These are phyloP conservation scores for Naganishia vaughanmartiniae DNA, from an alignment of 768 basidiomycete genomes.

Conservation along the genomic window DNA sequence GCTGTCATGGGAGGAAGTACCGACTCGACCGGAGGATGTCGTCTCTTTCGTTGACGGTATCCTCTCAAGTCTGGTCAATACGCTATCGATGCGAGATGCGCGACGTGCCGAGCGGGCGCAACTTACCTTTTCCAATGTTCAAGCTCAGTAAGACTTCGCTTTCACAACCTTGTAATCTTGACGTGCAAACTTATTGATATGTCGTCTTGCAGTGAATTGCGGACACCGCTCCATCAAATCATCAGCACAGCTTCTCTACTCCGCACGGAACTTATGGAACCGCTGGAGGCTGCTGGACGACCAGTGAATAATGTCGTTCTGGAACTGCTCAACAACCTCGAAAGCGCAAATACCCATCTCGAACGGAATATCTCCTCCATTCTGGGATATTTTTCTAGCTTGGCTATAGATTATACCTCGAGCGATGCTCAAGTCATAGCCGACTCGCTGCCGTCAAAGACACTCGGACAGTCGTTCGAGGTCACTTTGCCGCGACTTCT, in stretches of 20 bases:
- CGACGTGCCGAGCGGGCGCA: slow-evolving; percentile 13
- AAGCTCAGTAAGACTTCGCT: slow-evolving; percentile 2
- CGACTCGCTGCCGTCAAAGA: neutral
- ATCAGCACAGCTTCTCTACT: slow-evolving; percentile 5
- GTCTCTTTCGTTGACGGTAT: neutral
- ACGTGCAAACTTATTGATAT: neutral
- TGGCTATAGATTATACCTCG: neutral
- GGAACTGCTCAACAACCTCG: slow-evolving; percentile 5
- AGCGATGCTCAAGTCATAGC: neutral
- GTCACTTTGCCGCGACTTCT: neutral
- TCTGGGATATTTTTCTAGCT: slow-evolving; percentile 9
- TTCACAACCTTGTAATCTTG: neutral
- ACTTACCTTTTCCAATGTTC: slow-evolving; percentile 9
- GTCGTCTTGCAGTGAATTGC: slow-evolving; percentile 3
- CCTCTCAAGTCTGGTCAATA: slow-evolving; percentile 4
- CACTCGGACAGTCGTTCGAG: neutral
- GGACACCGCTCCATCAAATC: slow-evolving; percentile 9
- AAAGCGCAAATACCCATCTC: slow-evolving; percentile 10
- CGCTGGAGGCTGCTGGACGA: neutral
- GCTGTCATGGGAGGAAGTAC: slow-evolving; percentile 1
- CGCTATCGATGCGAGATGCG: neutral
- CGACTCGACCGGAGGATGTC: neutral
- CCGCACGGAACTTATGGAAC: slow-evolving; percentile 7
- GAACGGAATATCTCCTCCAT: slow-evolving; percentile 16
- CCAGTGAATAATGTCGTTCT: neutral